A percentile compares a stretch with the other conserved stretches of the same genome.
phyloP scores from a whole-genome alignment of 352 stramenopile genomes.

The Phytophthora aleatoria region DNA sequence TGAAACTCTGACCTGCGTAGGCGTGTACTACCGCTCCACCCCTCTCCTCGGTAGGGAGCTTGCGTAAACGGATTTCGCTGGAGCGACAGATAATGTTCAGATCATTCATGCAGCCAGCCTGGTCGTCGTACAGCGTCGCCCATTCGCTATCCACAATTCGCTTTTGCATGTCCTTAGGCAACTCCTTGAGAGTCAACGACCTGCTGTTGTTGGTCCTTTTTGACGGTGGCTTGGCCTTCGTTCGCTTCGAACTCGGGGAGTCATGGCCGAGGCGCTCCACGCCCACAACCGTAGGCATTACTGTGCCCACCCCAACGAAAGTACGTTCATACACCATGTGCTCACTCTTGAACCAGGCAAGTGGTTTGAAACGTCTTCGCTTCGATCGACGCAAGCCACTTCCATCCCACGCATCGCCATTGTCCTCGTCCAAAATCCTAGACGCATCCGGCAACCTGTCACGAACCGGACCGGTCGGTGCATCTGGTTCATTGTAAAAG shows the following conservation, averaged over 20 bases:
- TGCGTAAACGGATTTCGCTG: slow-evolving; percentile 74
- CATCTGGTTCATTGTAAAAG: slow-evolving; percentile 46
- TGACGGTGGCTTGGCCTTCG: slow-evolving; percentile 41
- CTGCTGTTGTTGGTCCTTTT: slow-evolving; percentile 45
- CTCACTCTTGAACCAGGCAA: slow-evolving; percentile 90
- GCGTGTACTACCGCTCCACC: slow-evolving; percentile 52
- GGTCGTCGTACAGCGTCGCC: slow-evolving; percentile 71
- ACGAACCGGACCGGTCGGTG: slow-evolving; percentile 36
- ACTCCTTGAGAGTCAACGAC: slow-evolving; percentile 41
- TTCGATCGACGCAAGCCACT: slow-evolving; percentile 74
- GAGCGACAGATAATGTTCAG: slow-evolving; percentile 84
- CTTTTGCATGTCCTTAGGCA: slow-evolving; percentile 62
- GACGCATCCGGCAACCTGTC: slow-evolving; percentile 61
- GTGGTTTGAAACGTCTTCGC: slow-evolving; percentile 77
- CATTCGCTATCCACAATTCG: slow-evolving; percentile 70
- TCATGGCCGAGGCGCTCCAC: slow-evolving; percentile 69
- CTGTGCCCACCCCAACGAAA: slow-evolving; percentile 77
- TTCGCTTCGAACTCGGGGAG: slow-evolving; percentile 54
- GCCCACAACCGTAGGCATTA: slow-evolving; percentile 78
- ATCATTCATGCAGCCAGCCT: slow-evolving; percentile 62
- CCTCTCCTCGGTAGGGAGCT: slow-evolving; percentile 59
- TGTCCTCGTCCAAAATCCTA: slow-evolving; percentile 35
- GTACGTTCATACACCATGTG: slow-evolving; percentile 86
- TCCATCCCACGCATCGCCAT: slow-evolving; percentile 39
- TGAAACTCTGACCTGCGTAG: slow-evolving; percentile 90